Conservation (phyloP, 129 eudicot genomes). For the Deinandra increscens region DNA sequence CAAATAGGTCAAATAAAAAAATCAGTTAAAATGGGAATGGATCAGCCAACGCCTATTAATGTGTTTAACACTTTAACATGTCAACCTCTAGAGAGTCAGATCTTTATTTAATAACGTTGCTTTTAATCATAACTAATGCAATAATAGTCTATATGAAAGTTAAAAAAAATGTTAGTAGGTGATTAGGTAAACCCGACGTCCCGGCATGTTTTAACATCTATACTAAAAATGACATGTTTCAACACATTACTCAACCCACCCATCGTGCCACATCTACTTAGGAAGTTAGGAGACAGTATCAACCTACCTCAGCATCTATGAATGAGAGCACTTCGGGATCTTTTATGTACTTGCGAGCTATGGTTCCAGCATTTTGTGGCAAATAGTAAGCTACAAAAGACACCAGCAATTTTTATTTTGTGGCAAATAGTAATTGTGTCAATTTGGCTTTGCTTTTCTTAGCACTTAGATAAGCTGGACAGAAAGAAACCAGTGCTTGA, state of each 20-base stretch:
- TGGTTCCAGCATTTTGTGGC: constrained; percentile 96
- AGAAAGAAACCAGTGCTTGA: constrained; percentile 8
- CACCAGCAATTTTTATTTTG: constrained; percentile 17
- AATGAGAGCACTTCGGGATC: constrained; percentile 79
- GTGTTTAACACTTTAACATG: not conserved
- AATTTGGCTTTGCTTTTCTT: constrained; percentile 1
- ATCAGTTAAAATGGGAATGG: not conserved
- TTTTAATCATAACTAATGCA: not conserved
- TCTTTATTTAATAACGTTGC: not conserved
- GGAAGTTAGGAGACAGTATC: constrained; percentile 7
- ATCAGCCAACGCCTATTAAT: not conserved
- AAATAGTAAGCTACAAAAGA: constrained; percentile 84
- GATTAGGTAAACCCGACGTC: not conserved
- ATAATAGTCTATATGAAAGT: not conserved
- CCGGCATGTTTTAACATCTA: not conserved
- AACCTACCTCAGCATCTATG: constrained; percentile 91
- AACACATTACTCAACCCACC: not conserved
- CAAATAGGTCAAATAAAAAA: constrained; percentile 7
- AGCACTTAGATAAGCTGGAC: not conserved
- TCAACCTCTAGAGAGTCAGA: not conserved
- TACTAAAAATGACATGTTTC: not conserved
- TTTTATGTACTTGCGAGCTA: constrained; percentile 79
- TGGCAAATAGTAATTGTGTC: not conserved
- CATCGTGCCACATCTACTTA: constrained; percentile 5
- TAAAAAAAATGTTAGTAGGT: not conserved